A percentile compares a stretch with the other conserved stretches of the same genome.
Evolutionary conservation across 1,284 basidiomycete species (phyloP).

Genomic region (Mycena sp.): DNA sequence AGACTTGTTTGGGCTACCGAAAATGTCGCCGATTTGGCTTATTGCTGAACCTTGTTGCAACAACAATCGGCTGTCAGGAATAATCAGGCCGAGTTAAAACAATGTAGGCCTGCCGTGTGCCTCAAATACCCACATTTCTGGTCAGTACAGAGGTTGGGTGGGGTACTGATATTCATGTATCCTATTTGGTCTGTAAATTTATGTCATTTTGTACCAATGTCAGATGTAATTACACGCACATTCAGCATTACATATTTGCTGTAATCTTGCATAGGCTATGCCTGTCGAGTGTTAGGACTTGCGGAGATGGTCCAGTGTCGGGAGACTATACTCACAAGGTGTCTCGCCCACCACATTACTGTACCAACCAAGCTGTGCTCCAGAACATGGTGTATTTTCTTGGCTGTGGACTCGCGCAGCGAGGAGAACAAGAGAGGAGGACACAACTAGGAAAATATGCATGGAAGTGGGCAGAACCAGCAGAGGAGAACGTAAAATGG

Average conservation of each 20-base stretch:
- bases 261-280: slow-evolving; percentile 5
- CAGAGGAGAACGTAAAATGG: too few species aligned
- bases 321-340: slow-evolving; percentile 1
- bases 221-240: not conserved
- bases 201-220: not conserved
- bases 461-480: too few species aligned
- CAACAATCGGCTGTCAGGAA: slow-evolving; percentile 2
- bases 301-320: not conserved
- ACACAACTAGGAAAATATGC: too few species aligned
- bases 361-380: too few species aligned
- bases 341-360: slow-evolving; percentile 10
- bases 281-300: not conserved
- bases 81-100: not conserved
- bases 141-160: slow-evolving; percentile 6
- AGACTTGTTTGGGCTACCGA: too few species aligned
- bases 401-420: too few species aligned
- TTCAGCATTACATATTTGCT: slow-evolving; percentile 8
- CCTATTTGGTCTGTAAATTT: not conserved
- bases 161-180: not conserved
- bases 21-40: too few species aligned
- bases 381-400: too few species aligned
- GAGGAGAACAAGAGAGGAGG: too few species aligned
- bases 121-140: slow-evolving; percentile 1
- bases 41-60: too few species aligned
- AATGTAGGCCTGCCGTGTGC: too few species aligned